phyloP scores from a whole-genome alignment of 805 yeast genomes.

The Metschnikowia gelsemii region DNA sequence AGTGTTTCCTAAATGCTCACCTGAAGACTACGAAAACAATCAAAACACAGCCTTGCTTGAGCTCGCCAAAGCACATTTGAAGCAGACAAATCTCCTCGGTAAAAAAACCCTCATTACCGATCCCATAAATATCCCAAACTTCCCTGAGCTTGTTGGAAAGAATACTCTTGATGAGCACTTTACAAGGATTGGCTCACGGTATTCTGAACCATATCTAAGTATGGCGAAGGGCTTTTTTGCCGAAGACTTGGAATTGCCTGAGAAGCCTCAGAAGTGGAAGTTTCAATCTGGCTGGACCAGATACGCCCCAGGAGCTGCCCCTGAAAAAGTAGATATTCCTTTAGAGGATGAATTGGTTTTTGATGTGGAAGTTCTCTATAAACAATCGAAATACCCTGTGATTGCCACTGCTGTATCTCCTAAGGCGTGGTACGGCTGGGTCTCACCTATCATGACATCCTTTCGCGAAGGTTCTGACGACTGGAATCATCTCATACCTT shows the following conservation, averaged over 20 bases:
- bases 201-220: constrained; percentile 58
- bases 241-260: constrained; percentile 33
- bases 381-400: constrained; percentile 68
- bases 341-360: constrained; percentile 71
- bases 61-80: constrained; percentile 60
- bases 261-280: constrained; percentile 55
- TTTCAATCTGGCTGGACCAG: constrained; percentile 77
- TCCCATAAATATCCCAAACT: constrained; percentile 54
- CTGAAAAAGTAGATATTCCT: constrained; percentile 65
- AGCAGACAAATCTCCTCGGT: constrained; percentile 66
- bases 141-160: constrained; percentile 75
- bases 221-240: constrained; percentile 46
- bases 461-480: constrained; percentile 26
- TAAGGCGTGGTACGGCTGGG: constrained; percentile 92
- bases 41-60: constrained; percentile 35
- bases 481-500: constrained; percentile 71
- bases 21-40: constrained; percentile 28
- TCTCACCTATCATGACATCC: constrained; percentile 71
- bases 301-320: constrained; percentile 55
- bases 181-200: constrained; percentile 58
- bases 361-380: constrained; percentile 87
- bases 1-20: constrained; percentile 50
- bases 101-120: constrained; percentile 62
- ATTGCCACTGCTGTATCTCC: constrained; percentile 77
- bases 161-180: constrained; percentile 82